These are phyloP conservation scores for Pichia sp. DNA, from an alignment of 1,139 yeast genomes.

Conservation along the genomic window DNA sequence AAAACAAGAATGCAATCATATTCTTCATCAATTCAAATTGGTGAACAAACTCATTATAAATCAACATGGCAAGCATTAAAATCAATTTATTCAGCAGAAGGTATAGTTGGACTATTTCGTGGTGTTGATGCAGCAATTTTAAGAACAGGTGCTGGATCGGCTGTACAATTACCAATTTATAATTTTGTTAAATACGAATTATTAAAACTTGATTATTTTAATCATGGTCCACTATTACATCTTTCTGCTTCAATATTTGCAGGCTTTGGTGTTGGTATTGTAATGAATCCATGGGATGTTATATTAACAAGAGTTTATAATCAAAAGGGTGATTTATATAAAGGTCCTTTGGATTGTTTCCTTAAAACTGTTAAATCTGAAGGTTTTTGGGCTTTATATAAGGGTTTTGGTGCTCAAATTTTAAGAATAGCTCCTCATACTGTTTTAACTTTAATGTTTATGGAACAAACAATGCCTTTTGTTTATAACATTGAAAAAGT, in stretches of 20 bases:
- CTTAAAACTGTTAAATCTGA: slow-evolving; percentile 73
- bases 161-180: slow-evolving; percentile 93
- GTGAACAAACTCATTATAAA: slow-evolving; percentile 86
- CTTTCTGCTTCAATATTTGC: slow-evolving; percentile 70
- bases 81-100: slow-evolving; percentile 59
- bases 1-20: slow-evolving; percentile 96
- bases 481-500: slow-evolving; percentile 38
- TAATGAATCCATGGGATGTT: slow-evolving; percentile 97
- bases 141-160: slow-evolving; percentile 93
- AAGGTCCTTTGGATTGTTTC: slow-evolving; percentile 84
- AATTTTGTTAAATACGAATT: slow-evolving; percentile 64
- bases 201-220: slow-evolving; percentile 40
- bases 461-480: slow-evolving; percentile 87
- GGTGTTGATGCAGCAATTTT: slow-evolving; percentile 94
- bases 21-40: slow-evolving; percentile 59
- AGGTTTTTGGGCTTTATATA: slow-evolving; percentile 83
- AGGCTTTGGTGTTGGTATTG: slow-evolving; percentile 89
- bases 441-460: slow-evolving; percentile 78
- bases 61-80: slow-evolving; percentile 62
- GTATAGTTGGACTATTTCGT: slow-evolving; percentile 70
- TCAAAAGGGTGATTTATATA: slow-evolving; percentile 82
- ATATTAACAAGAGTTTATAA: slow-evolving; percentile 89
- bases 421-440: slow-evolving; percentile 95
- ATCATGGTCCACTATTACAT: slow-evolving; percentile 67
- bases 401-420: slow-evolving; percentile 91